Conservation (phyloP, 2,329 filamentous ascomycete genomes). For the Hypoxylon sp. region DNA sequence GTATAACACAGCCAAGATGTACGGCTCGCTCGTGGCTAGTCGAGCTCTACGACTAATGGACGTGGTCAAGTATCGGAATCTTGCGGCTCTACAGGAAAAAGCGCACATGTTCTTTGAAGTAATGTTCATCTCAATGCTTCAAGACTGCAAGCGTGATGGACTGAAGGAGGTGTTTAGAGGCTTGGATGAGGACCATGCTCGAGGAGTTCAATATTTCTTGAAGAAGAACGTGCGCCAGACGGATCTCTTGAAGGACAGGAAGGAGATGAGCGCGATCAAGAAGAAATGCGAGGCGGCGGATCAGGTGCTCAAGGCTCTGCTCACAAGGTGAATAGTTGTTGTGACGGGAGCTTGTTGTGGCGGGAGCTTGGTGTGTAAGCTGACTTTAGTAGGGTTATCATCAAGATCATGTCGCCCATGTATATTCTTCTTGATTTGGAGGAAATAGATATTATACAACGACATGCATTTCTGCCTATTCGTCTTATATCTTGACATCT, state of each 20-base stretch:
- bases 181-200: conserved; percentile 76
- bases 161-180: conserved; percentile 77
- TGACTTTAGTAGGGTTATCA: not conserved
- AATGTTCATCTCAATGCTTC: conserved; percentile 81
- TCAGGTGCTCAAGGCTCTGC: conserved; percentile 54
- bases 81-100: conserved; percentile 82
- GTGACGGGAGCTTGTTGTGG: conserved; percentile 16
- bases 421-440: not conserved
- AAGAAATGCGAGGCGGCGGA: conserved; percentile 63
- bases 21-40: conserved; percentile 65
- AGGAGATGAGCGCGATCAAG: conserved; percentile 63
- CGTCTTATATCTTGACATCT: not conserved
- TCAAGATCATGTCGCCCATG: not conserved
- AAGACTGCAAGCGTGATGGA: conserved; percentile 71
- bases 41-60: conserved; percentile 61
- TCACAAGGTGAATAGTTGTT: conserved; percentile 42
- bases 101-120: conserved; percentile 85
- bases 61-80: conserved; percentile 79
- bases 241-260: conserved; percentile 65
- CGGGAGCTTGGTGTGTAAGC: conserved; percentile 27
- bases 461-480: not conserved
- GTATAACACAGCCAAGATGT: conserved; percentile 68
- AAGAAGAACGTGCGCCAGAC: conserved; percentile 80
- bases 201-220: conserved; percentile 84
- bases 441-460: conserved; percentile 7